phyloP scores from a whole-genome alignment of 176 grass and related monocot species.

The Saccharum officinarum region DNA sequence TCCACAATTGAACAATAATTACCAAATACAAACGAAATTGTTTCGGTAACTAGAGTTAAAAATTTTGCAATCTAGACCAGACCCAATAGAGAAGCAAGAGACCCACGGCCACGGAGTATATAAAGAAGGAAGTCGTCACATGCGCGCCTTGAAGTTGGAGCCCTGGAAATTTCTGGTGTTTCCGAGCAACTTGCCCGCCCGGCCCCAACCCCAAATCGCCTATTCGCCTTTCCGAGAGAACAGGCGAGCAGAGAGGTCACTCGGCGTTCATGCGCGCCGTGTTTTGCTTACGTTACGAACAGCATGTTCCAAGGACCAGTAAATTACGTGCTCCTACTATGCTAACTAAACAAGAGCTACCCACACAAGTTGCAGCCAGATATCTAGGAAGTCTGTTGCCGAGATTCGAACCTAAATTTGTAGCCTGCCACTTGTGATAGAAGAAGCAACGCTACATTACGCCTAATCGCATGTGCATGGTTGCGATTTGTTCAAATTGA shows the following conservation, averaged over 20 bases:
- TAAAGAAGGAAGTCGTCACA: constrained; percentile 9
- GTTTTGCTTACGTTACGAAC: not conserved
- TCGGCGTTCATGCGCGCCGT: not conserved
- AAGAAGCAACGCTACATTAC: not conserved
- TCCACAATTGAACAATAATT: no score
- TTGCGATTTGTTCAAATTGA: not conserved
- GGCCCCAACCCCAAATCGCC: not conserved
- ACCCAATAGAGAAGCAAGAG: not conserved
- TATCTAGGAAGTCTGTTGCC: not conserved
- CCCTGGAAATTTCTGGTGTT: not conserved
- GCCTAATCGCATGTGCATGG: not conserved
- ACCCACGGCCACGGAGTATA: constrained; percentile 1
- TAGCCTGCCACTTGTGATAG: not conserved
- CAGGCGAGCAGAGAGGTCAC: constrained; percentile 2
- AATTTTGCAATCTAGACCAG: no score
- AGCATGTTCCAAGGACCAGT: not conserved
- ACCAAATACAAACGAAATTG: no score
- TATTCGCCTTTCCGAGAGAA: constrained; percentile 34
- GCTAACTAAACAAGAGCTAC: not conserved
- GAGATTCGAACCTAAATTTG: constrained; percentile 1
- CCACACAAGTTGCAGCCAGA: not conserved
- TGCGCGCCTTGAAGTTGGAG: constrained; percentile 26
- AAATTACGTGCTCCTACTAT: no score
- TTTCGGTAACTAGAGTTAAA: no score
- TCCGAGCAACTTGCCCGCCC: constrained; percentile 24